phyloP scores from a whole-genome alignment of 306 rosid species.

The Quillaja saponaria region DNA sequence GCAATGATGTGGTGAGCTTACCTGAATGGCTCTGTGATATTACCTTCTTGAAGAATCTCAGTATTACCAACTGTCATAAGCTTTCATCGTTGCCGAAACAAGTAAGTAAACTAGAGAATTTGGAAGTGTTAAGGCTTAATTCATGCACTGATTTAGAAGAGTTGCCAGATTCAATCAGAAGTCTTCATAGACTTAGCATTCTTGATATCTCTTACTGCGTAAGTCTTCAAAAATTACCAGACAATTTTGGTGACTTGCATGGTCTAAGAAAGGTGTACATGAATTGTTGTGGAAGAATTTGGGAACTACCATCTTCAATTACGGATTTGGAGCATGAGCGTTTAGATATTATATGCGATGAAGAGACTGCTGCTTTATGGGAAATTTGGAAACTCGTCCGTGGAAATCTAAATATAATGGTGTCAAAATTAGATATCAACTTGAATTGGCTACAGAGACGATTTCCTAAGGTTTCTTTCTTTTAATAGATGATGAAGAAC shows the following conservation, averaged over 20 bases:
- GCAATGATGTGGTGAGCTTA: conserved; percentile 46
- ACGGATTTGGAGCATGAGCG: conserved; percentile 31
- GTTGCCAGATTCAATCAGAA: conserved; percentile 45
- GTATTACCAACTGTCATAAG: conserved; percentile 57
- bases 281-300: conserved; percentile 41
- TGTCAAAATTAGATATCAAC: conserved; percentile 35
- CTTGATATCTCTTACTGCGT: conserved; percentile 63
- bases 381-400: conserved; percentile 9
- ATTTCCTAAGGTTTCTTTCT: too few relatives aligned
- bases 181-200: conserved; percentile 31
- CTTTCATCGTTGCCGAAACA: conserved; percentile 51
- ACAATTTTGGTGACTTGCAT: conserved; percentile 41
- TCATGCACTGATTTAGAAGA: conserved; percentile 45
- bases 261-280: conserved; percentile 41
- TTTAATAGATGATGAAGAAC: too few relatives aligned
- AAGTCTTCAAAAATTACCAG: conserved; percentile 49
- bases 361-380: conserved; percentile 39
- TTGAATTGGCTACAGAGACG: conserved; percentile 41
- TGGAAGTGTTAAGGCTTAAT: conserved; percentile 54
- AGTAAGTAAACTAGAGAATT: conserved; percentile 39
- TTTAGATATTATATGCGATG: conserved; percentile 54
- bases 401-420: conserved; percentile 16
- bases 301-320: conserved; percentile 43
- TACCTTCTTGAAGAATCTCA: conserved; percentile 43
- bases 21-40: conserved; percentile 43